These are phyloP conservation scores for Edaphochlamys debaryana DNA, from an alignment of 139 green algal species.

Conservation along the genomic window DNA sequence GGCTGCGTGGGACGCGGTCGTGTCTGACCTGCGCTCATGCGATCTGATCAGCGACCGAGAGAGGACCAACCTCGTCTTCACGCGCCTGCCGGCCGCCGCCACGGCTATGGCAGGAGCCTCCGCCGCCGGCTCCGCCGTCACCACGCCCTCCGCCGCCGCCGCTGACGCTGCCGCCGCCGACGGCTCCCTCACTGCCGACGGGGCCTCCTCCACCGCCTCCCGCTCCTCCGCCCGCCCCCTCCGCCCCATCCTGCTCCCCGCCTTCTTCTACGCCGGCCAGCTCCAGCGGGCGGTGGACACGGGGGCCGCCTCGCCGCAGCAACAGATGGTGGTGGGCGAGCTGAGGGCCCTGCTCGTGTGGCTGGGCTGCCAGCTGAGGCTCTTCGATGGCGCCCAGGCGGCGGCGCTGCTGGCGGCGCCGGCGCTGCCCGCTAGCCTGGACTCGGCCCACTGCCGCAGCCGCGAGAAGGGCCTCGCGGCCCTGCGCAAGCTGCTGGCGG, in stretches of 20 bases:
- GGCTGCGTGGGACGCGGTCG: conserved; percentile 42
- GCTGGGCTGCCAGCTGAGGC: conserved; percentile 35
- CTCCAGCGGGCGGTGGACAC: conserved; percentile 45
- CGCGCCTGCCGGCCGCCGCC: neutral
- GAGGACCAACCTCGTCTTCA: conserved; percentile 43
- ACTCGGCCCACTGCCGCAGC: neutral
- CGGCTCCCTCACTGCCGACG: too few species aligned
- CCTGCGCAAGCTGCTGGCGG: conserved; percentile 11
- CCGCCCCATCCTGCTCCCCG: conserved; percentile 47
- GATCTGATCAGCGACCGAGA: conserved; percentile 50
- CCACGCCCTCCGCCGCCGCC: neutral
- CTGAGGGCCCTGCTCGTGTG: conserved; percentile 31
- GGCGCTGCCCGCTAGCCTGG: neutral
- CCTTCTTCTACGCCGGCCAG: conserved; percentile 51
- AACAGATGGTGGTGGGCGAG: conserved; percentile 41
- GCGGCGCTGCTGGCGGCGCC: conserved; percentile 10
- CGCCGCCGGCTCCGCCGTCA: neutral
- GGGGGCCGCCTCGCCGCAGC: neutral
- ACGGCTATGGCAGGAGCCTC: neutral
- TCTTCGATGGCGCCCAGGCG: conserved; percentile 8
- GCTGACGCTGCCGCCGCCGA: neutral
- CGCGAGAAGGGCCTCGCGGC: conserved; percentile 6
- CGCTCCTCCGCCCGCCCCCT: neutral
- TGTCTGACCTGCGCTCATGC: conserved; percentile 44
- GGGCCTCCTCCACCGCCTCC: too few species aligned